A percentile compares a stretch with the other conserved stretches of the same genome.
Evolutionary conservation across 805 yeast species (phyloP).

Genomic region (Candida lessepsii): DNA sequence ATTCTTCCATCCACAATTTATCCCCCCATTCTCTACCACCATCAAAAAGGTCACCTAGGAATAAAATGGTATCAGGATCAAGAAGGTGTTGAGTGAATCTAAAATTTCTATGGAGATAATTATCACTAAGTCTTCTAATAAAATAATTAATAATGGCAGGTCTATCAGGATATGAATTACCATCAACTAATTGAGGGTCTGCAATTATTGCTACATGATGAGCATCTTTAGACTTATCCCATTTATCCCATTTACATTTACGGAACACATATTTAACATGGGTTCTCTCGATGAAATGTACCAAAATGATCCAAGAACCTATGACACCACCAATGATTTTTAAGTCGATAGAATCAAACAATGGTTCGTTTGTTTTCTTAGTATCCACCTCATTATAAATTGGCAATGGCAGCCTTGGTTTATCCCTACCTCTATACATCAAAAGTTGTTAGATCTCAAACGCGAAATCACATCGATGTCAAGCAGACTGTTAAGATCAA

Average conservation of each 20-base stretch:
- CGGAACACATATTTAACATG: conserved; percentile 24
- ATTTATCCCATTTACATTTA: conserved; percentile 54
- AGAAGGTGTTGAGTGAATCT: conserved; percentile 53
- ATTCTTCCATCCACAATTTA: conserved; percentile 67
- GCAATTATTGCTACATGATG: conserved; percentile 66
- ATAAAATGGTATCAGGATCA: conserved; percentile 73
- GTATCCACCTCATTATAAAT: conserved; percentile 4
- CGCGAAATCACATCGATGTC: conserved; percentile 1
- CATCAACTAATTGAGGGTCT: conserved; percentile 94
- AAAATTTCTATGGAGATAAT: conserved; percentile 77
- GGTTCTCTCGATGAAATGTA: conserved; percentile 34
- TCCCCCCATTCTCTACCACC: conserved; percentile 89
- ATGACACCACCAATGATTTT: conserved; percentile 6
- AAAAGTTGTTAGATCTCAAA: not conserved
- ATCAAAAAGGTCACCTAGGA: conserved; percentile 90
- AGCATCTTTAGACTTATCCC: conserved; percentile 54
- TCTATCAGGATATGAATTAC: conserved; percentile 78
- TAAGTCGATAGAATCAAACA: not conserved
- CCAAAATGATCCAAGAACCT: conserved; percentile 24
- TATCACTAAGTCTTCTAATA: conserved; percentile 67
- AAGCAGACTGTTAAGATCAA: conserved; percentile 28
- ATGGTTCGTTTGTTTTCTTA: not conserved
- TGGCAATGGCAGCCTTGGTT: conserved; percentile 6
- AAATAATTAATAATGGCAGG: conserved; percentile 49
- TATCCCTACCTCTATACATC: conserved; percentile 22